These are phyloP conservation scores for Agrostemma githago DNA, from an alignment of 148 eudicot genomes.

Conservation along the genomic window DNA sequence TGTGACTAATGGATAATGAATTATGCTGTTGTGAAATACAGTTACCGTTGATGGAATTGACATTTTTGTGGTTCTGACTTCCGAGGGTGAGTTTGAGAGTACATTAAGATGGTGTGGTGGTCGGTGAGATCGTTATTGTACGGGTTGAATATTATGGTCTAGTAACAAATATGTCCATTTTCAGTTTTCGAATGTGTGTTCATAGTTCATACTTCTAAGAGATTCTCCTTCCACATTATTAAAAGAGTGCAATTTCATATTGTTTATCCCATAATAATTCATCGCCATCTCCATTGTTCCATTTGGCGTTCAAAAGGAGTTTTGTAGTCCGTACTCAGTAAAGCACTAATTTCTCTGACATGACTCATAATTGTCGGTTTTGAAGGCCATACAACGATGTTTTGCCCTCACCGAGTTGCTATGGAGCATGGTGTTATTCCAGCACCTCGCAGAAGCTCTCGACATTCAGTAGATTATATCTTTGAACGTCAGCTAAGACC, in stretches of 20 bases:
- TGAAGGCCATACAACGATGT: slow-evolving; percentile 89
- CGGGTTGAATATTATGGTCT: too few species aligned
- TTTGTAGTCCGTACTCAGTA: background rate
- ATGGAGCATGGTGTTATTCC: slow-evolving; percentile 79
- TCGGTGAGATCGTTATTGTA: background rate
- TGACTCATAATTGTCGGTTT: slow-evolving; percentile 11
- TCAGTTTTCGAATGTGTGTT: background rate
- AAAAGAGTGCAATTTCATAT: background rate
- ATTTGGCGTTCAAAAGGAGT: background rate
- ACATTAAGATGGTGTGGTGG: background rate
- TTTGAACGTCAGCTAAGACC: slow-evolving; percentile 77
- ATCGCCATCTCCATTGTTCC: too few species aligned
- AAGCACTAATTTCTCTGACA: slow-evolving; percentile 1
- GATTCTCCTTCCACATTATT: background rate
- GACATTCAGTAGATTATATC: slow-evolving; percentile 59
- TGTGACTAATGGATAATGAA: background rate
- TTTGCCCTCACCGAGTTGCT: slow-evolving; percentile 86
- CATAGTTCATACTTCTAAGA: too few species aligned
- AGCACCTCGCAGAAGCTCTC: slow-evolving; percentile 50
- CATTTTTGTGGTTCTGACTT: background rate
- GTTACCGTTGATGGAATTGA: background rate
- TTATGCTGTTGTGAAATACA: background rate
- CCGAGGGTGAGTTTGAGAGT: background rate
- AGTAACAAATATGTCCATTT: background rate
- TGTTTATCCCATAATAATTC: background rate